These are phyloP conservation scores for Allomyces macrogynus DNA, from an alignment of 192 early-diverging fungal genomes.

Conservation along the genomic window DNA sequence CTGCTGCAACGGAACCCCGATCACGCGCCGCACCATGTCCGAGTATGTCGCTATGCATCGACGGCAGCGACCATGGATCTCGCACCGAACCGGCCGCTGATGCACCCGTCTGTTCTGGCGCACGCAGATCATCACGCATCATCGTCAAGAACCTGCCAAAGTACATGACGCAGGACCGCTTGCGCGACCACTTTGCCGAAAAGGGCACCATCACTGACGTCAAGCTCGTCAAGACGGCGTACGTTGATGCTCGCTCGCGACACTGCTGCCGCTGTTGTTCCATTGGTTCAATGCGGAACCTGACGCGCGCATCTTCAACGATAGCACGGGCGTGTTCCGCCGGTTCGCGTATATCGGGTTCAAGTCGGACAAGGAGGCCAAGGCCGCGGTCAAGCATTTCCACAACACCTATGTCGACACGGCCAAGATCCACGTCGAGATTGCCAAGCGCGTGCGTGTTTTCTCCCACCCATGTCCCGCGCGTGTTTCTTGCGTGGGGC, in stretches of 20 bases:
- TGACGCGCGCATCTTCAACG: no score
- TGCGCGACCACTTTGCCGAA: slow-evolving; percentile 65
- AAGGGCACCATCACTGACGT: slow-evolving; percentile 81
- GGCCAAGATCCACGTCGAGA: slow-evolving; percentile 63
- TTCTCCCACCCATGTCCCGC: neutral
- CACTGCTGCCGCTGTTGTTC: no score
- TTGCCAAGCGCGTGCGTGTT: slow-evolving; percentile 51
- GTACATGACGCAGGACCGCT: slow-evolving; percentile 57
- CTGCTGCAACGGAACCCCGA: no score
- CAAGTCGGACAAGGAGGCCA: slow-evolving; percentile 66
- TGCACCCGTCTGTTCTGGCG: no score
- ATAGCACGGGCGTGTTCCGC: slow-evolving; percentile 13
- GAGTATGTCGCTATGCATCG: no score
- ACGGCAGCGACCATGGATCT: no score
- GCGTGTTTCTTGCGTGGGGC: neutral
- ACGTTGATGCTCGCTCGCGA: no score
- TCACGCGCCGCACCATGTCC: no score
- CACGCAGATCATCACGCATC: slow-evolving; percentile 34
- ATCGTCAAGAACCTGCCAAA: slow-evolving; percentile 96
- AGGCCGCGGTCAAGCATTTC: slow-evolving; percentile 61
- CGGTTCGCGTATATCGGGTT: slow-evolving; percentile 87
- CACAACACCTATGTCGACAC: slow-evolving; percentile 85
- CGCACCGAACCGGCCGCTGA: no score
- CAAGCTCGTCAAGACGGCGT: slow-evolving; percentile 66
- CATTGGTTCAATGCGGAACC: no score